Evolutionary conservation across 2,329 filamentous ascomycete species (phyloP).

Genomic region (Teratosphaeria destructans): DNA sequence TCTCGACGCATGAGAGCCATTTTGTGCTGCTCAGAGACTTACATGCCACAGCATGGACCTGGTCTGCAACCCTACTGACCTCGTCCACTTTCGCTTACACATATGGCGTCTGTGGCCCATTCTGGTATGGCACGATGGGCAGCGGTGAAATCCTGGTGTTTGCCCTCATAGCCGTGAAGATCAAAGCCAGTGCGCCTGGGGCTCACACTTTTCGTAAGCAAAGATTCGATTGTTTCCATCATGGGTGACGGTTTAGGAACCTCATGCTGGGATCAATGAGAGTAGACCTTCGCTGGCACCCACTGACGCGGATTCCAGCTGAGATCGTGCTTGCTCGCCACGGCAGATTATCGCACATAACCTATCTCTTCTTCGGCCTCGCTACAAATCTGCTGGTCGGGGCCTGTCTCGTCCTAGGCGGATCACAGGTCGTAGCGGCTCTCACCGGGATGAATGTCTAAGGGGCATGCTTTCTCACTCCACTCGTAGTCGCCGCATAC

Average conservation of each 20-base stretch:
- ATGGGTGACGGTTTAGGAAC: too few relatives aligned
- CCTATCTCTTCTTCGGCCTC: constrained; percentile 29
- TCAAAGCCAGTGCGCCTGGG: constrained; percentile 33
- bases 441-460: constrained; percentile 37
- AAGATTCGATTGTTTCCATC: not conserved
- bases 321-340: constrained; percentile 34
- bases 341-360: constrained; percentile 18
- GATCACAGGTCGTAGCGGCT: constrained; percentile 34
- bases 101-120: constrained; percentile 28
- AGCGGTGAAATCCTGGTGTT: constrained; percentile 37
- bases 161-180: constrained; percentile 33
- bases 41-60: constrained; percentile 61
- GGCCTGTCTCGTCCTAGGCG: constrained; percentile 35
- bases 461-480: constrained; percentile 35
- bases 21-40: not conserved
- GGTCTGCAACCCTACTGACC: constrained; percentile 33
- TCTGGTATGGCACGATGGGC: constrained; percentile 35
- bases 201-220: constrained; percentile 25
- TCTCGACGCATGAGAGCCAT: too few relatives aligned
- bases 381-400: constrained; percentile 35
- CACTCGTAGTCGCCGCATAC: constrained; percentile 29
- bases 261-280: not conserved
- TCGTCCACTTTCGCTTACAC: constrained; percentile 26
- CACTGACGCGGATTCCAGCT: constrained; percentile 10
- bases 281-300: not conserved